Evolutionary conservation across 176 grass and related monocot species (phyloP).

Genomic region (Urochloa ruziziensis): DNA sequence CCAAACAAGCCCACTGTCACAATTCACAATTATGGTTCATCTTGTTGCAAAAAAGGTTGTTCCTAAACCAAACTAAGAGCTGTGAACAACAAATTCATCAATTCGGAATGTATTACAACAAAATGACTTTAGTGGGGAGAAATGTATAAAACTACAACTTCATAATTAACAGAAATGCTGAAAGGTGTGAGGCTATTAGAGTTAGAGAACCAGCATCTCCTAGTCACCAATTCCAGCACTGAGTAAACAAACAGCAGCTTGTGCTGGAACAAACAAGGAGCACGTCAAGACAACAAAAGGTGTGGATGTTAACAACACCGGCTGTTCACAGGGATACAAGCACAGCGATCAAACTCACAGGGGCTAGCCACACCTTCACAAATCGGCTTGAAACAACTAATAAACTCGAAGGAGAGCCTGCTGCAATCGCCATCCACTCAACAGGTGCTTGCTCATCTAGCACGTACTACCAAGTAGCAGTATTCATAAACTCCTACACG

Average conservation of each 20-base stretch:
- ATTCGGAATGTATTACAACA: neutral
- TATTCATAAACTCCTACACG: neutral
- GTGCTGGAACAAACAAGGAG: neutral
- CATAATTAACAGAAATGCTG: neutral
- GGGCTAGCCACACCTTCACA: neutral
- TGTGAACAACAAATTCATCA: neutral
- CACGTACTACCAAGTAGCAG: neutral
- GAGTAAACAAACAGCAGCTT: neutral
- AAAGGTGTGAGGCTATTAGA: neutral
- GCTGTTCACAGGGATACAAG: neutral
- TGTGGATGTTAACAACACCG: neutral
- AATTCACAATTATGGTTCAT: neutral
- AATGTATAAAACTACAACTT: neutral
- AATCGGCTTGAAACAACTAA: neutral
- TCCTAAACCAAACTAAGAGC: neutral
- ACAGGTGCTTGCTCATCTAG: neutral
- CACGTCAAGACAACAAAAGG: neutral
- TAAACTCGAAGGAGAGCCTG: neutral
- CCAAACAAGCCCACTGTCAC: neutral
- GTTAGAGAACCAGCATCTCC: neutral
- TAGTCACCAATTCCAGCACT: neutral
- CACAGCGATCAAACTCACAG: neutral
- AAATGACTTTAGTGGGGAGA: neutral
- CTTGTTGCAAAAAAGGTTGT: neutral
- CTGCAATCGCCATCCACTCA: neutral